These are phyloP conservation scores for Aspergillus hancockii DNA, from an alignment of 495 filamentous ascomycete genomes.

Conservation along the genomic window DNA sequence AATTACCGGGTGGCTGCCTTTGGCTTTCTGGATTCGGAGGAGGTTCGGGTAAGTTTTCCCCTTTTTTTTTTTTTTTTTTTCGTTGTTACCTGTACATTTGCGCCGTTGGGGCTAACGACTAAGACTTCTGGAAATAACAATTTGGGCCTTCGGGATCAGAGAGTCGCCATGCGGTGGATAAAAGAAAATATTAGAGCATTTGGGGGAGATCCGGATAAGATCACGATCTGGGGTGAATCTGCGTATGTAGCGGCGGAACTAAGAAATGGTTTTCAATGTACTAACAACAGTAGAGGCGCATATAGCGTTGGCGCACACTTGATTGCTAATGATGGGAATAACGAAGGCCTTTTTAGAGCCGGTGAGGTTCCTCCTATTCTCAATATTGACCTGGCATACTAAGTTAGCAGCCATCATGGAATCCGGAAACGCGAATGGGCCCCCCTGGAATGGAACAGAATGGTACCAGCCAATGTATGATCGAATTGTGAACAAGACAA, in stretches of 20 bases:
- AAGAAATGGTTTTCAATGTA: background rate
- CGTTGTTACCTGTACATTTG: background rate
- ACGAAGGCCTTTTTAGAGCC: conserved; percentile 39
- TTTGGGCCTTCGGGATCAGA: conserved; percentile 52
- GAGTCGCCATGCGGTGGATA: conserved; percentile 50
- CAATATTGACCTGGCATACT: background rate
- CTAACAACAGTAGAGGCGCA: conserved; percentile 26
- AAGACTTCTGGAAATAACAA: conserved; percentile 50
- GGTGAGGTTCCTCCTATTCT: conserved; percentile 18
- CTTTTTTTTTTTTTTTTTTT: no score
- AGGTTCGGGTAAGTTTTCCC: conserved; percentile 35
- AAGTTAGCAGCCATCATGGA: conserved; percentile 63
- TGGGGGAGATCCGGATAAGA: conserved; percentile 56
- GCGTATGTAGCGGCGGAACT: conserved; percentile 37
- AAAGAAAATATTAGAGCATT: conserved; percentile 52
- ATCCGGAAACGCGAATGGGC: conserved; percentile 53
- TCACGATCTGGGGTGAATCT: conserved; percentile 74
- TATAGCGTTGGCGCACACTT: conserved; percentile 41
- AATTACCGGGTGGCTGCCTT: conserved; percentile 74
- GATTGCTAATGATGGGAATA: conserved; percentile 35
- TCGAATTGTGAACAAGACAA: conserved; percentile 33
- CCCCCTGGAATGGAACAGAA: conserved; percentile 41
- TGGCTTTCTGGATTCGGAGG: conserved; percentile 64
- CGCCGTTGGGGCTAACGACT: background rate
- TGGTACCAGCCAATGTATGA: conserved; percentile 46